These are phyloP conservation scores for Populus simonii DNA, from an alignment of 345 rosid genomes.

Conservation along the genomic window DNA sequence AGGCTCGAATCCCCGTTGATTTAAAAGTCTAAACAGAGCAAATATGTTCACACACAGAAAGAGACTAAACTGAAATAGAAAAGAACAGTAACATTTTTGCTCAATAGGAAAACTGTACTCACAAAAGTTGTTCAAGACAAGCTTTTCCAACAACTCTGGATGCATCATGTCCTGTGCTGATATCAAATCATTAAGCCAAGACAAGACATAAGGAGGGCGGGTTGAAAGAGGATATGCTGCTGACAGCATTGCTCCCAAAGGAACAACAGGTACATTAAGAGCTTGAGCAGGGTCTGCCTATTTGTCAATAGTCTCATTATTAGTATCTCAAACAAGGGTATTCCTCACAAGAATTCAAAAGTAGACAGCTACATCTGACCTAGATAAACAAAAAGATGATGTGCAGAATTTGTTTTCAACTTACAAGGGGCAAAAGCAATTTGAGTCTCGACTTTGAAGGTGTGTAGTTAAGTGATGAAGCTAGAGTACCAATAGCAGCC, in stretches of 20 bases:
- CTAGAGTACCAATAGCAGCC: slow-evolving; percentile 77
- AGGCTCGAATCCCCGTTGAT: not conserved
- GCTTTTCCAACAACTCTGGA: slow-evolving; percentile 86
- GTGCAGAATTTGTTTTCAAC: slow-evolving; percentile 25
- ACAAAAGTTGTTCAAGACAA: slow-evolving; percentile 88
- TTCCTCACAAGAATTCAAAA: slow-evolving; percentile 5
- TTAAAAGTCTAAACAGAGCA: not conserved
- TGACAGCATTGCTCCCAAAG: slow-evolving; percentile 75
- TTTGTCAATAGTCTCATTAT: slow-evolving; percentile 20
- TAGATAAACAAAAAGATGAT: slow-evolving; percentile 11
- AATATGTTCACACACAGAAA: not conserved
- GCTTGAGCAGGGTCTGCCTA: slow-evolving; percentile 99
- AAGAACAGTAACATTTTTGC: not conserved
- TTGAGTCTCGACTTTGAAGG: slow-evolving; percentile 79
- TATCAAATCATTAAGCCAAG: slow-evolving; percentile 84
- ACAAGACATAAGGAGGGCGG: slow-evolving; percentile 71
- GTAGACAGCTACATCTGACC: slow-evolving; percentile 4
- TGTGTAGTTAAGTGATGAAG: slow-evolving; percentile 88
- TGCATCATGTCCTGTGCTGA: slow-evolving; percentile 97
- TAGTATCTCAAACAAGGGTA: slow-evolving; percentile 12
- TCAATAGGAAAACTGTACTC: slow-evolving; percentile 31
- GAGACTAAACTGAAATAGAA: not conserved
- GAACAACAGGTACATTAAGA: slow-evolving; percentile 89
- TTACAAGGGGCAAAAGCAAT: slow-evolving; percentile 82
- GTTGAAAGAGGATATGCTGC: slow-evolving; percentile 87